Percentiles rank a stretch among this genome's conserved stretches.
These are phyloP conservation scores for Fusarium udum DNA, from an alignment of 2,329 filamentous ascomycete genomes.

Conservation along the genomic window DNA sequence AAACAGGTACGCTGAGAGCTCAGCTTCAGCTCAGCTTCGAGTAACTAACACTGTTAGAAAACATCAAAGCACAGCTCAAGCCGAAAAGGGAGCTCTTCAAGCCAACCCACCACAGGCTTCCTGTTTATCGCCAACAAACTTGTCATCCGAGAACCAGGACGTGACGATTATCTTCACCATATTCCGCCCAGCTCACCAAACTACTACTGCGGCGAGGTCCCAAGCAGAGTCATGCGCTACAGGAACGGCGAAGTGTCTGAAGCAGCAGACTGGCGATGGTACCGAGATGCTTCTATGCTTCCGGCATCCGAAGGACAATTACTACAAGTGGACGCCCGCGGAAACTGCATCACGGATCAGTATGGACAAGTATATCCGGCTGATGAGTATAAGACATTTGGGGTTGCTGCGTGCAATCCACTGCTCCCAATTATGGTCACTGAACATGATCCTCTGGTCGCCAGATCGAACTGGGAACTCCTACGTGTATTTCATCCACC, in stretches of 20 bases:
- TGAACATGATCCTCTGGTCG: constrained; percentile 30
- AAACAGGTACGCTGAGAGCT: constrained; percentile 8
- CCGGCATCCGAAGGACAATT: constrained; percentile 1
- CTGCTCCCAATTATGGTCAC: constrained; percentile 49
- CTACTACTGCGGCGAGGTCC: constrained; percentile 42
- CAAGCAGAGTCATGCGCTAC: constrained; percentile 51
- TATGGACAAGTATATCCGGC: not conserved
- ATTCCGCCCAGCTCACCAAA: constrained; percentile 42
- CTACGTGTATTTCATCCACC: constrained; percentile 44
- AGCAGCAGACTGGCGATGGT: constrained; percentile 38
- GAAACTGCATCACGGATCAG: not conserved
- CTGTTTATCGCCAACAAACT: constrained; percentile 54
- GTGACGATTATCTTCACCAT: constrained; percentile 34
- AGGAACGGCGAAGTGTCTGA: constrained; percentile 42
- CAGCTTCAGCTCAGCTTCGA: no score
- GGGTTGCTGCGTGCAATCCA: constrained; percentile 51
- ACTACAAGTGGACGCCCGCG: not conserved
- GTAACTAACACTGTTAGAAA: constrained; percentile 22
- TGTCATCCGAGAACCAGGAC: constrained; percentile 19
- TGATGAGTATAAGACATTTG: constrained; percentile 38
- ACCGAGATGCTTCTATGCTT: not conserved
- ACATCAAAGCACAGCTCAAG: not conserved
- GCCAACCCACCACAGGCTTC: constrained; percentile 42
- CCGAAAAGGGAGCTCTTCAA: constrained; percentile 19
- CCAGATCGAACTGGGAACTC: constrained; percentile 38